Evolutionary conservation across 1,284 basidiomycete genomes (phyloP), one percentile per base, ranked within the genome.

Genomic region (Cystobasidium sp.): DNA sequence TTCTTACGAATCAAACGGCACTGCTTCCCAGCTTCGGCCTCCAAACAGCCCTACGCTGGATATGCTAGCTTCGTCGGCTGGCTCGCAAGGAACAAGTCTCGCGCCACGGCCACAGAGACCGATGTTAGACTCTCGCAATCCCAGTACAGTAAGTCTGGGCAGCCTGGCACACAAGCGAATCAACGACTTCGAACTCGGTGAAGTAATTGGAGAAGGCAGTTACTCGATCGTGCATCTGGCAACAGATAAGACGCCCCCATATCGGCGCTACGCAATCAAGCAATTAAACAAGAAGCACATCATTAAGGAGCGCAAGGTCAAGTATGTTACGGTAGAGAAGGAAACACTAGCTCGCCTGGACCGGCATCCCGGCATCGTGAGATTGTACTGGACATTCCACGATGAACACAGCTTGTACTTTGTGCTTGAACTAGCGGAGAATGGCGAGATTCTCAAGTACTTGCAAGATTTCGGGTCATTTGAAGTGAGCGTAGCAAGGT

Each of bases 381-480:
- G 78, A 76, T 68, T 81, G 65, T 79, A 55, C 77, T 81, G 71
- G 78, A 81, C 74, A 43, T 80, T 75, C 39, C 80, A 77, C 75
- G 81, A 79, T 75, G 80, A 74, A 37, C 76, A 75, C 43, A 75
- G 72, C 46, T 58, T 80, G 10, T 79, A 93, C 83, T 97, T 95
- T 78, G 93, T 95, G 0, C 86, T 97, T 75, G 94, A 97, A 81
- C 85, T 94, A 16, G 93, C 91, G 0, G 85, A 86, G n/a, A 94
- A 96, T 80, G 94, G 94, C 47, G 94, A 97, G 81, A 86, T 97
- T 78, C 89, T 95, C 75, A 86, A 88, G 0, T 85, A 89, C 74
- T 90, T 97, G 80, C 89, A 89, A 16, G 67, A 77, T 68, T 78
- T 76, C 55, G 95, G 94, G 9, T 97, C 94, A 0, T 84, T 97